These are phyloP conservation scores for Epichloe baconii DNA, from an alignment of 2,329 filamentous ascomycete genomes.

Conservation along the genomic window DNA sequence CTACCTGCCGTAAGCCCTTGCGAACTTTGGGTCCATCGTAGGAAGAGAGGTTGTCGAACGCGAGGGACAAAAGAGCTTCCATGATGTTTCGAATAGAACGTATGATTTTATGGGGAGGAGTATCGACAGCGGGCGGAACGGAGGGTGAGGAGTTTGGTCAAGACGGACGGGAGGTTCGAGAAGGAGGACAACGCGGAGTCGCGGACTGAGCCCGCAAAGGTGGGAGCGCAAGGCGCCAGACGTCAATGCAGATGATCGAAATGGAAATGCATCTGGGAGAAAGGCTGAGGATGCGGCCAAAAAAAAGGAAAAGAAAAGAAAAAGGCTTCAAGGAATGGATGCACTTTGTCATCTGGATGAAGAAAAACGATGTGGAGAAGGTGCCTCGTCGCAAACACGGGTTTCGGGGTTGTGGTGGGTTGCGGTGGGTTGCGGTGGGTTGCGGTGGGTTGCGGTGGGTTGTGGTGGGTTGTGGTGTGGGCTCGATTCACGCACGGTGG, in stretches of 20 bases:
- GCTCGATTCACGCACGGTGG: background rate
- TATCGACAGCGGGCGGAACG: background rate
- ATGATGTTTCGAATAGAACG: constrained; percentile 34
- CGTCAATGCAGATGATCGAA: constrained; percentile 19
- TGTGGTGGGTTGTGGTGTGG: background rate
- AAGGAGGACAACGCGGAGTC: background rate
- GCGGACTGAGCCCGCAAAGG: background rate
- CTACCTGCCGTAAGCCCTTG: constrained; percentile 87
- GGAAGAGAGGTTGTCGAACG: constrained; percentile 93
- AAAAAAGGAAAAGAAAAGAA: background rate
- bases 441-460: background rate
- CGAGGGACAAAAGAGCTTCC: constrained; percentile 83
- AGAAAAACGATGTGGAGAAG: background rate
- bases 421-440: too few relatives aligned
- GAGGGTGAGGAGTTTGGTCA: background rate
- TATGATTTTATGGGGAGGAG: constrained; percentile 2
- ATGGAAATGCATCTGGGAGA: constrained; percentile 14
- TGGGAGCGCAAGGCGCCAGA: constrained; percentile 1
- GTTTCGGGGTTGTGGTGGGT: background rate
- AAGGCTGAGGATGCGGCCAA: background rate
- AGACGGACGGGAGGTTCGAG: background rate
- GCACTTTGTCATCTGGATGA: background rate
- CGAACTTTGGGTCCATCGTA: constrained; percentile 81
- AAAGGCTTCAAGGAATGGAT: background rate
- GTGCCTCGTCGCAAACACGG: background rate